Base-by-base conservation (phyloP, 2,329 filamentous ascomycete species). In the Calonectria henricotiae region DNA sequence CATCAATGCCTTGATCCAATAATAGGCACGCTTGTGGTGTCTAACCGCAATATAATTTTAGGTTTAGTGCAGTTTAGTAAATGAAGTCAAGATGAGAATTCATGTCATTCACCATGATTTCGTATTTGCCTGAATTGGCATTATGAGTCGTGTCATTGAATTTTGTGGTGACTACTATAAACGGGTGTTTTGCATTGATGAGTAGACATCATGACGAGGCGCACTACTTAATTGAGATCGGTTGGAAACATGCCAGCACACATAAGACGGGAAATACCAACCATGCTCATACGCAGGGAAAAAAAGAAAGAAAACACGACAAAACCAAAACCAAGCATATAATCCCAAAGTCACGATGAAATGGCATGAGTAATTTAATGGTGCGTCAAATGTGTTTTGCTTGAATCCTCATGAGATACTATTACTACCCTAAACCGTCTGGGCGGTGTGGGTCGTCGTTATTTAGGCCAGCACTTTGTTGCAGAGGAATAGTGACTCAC, bases 401-500 rank as follows among this genome's bases (percentile, higher is more conserved):
- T 27, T 58, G 51, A 58, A 58, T 58, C 51, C 32, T 58, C 51
- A 58, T 58, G 35, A 58, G 20, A 8, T 37, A 4, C 17, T 23
- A 58, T 39, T 55, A 32, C 51, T 58, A 58, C 51, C 51, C 51
- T 58, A 13, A 39, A 58, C 32, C 20, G 32, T 39, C 51, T 13
- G 32, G 35, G 51, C 51, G 43, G 43, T 11, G 43, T 46, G 43
- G 43, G 43, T 12, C 43, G 13, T 25, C 35, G 17, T 20, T 25
- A n/a, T 58, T 39, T 39, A 32, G 12, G 51, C 30, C 11, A 35
- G 17, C 32, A 12, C 23, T 23, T 23, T 46, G 20, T n/a, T 39
- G 35, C n/a, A 58, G 51, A 58, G 12, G 25, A 39, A 39, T 25
- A 39, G 51, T 58, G 51, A 58, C 35, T 58, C 51, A 58, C 51